Evolutionary conservation across 1,284 basidiomycete species (phyloP).

Genomic region (Meripilus lineatus): DNA sequence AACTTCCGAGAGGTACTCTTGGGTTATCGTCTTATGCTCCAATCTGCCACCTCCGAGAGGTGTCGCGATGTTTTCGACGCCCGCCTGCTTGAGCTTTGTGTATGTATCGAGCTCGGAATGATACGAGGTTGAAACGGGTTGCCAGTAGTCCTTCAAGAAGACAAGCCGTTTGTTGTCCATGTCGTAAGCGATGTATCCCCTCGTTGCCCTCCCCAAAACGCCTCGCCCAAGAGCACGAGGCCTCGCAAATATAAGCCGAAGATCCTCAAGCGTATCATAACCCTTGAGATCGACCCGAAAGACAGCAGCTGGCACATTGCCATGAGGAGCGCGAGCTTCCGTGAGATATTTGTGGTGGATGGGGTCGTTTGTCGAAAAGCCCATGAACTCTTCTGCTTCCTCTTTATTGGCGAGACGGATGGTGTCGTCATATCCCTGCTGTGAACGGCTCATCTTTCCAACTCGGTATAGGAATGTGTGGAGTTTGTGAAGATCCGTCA

Average conservation of each 20-base stretch:
- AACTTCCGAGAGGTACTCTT: too few species aligned
- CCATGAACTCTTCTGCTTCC: neutral
- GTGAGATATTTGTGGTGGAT: neutral
- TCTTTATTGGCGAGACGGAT: neutral
- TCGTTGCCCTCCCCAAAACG: too few species aligned
- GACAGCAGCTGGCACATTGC: neutral
- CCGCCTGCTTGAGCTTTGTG: neutral
- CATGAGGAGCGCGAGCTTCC: too few species aligned
- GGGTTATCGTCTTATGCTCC: neutral
- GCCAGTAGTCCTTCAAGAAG: neutral
- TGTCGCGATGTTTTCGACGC: neutral
- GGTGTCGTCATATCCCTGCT: neutral
- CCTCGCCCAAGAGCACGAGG: neutral
- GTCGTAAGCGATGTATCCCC: neutral
- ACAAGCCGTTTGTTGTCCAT: neutral
- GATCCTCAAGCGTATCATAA: neutral
- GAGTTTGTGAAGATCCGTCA: neutral
- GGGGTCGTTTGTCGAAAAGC: neutral
- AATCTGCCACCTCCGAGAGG: too few species aligned
- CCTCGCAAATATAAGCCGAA: neutral
- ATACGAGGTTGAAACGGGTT: too few species aligned
- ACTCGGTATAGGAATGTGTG: neutral
- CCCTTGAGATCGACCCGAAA: neutral
- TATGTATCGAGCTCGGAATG: neutral
- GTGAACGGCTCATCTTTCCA: neutral